phyloP scores from a whole-genome alignment of 805 yeast genomes.

The Nakazawaea wyomingensis region DNA sequence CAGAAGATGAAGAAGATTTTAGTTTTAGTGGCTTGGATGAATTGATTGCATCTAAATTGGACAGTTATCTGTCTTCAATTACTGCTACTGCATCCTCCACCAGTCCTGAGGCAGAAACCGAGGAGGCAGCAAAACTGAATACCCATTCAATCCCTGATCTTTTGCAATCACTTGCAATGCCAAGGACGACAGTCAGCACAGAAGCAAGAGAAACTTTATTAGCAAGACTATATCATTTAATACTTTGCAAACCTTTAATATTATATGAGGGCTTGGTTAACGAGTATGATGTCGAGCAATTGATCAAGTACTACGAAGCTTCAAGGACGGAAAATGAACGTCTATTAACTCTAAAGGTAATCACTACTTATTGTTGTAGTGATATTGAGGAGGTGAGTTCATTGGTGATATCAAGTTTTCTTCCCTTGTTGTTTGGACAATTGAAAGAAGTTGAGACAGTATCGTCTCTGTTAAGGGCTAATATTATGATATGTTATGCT shows the following conservation, averaged over 20 bases:
- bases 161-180: conserved; percentile 33
- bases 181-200: conserved; percentile 41
- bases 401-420: conserved; percentile 22
- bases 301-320: conserved; percentile 28
- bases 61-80: background rate
- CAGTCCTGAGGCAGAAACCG: background rate
- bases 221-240: conserved; percentile 45
- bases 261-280: conserved; percentile 32
- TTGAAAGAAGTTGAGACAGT: conserved; percentile 12
- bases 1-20: conserved; percentile 16
- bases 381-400: conserved; percentile 47
- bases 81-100: no score
- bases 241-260: conserved; percentile 35
- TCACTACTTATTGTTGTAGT: conserved; percentile 38
- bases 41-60: conserved; percentile 15
- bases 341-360: conserved; percentile 33
- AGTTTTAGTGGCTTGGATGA: conserved; percentile 21
- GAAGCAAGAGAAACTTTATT: conserved; percentile 42
- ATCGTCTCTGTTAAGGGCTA: conserved; percentile 15
- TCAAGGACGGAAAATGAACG: conserved; percentile 30
- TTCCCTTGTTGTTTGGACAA: conserved; percentile 24
- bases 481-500: conserved; percentile 22
- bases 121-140: conserved; percentile 21
- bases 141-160: conserved; percentile 38
- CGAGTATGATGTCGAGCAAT: conserved; percentile 30